A percentile compares a stretch with the other conserved stretches of the same genome.
Evolutionary conservation across 108 stramenopile genomes (phyloP).

Genomic region (Mediolabrus comicus): DNA sequence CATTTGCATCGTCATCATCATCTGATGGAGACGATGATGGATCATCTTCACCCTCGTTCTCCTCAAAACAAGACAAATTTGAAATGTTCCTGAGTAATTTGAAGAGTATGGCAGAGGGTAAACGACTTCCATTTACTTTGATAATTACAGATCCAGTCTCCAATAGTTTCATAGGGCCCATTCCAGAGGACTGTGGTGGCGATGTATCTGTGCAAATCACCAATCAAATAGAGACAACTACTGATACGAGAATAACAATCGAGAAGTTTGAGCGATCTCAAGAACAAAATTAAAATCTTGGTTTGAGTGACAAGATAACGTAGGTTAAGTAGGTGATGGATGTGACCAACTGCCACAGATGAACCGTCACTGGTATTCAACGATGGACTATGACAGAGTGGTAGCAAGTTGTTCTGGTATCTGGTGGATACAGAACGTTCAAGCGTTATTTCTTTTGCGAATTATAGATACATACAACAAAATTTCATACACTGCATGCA

Average conservation of each 20-base stretch:
- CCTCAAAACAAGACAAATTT: conserved; percentile 35
- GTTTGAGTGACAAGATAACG: conserved; percentile 63
- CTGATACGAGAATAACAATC: conserved; percentile 46
- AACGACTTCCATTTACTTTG: conserved; percentile 77
- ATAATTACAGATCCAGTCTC: conserved; percentile 83
- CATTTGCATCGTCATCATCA: conserved; percentile 58
- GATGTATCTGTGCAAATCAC: not conserved
- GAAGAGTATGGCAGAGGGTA: conserved; percentile 48
- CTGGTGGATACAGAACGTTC: too few relatives aligned
- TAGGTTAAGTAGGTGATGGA: too few relatives aligned
- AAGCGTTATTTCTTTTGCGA: too few relatives aligned
- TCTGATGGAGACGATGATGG: conserved; percentile 54
- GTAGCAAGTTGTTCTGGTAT: too few relatives aligned
- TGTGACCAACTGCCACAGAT: too few relatives aligned
- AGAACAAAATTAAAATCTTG: conserved; percentile 69
- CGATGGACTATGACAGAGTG: too few relatives aligned
- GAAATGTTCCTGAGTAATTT: conserved; percentile 47
- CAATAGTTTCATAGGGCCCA: conserved; percentile 85
- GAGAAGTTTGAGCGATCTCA: conserved; percentile 52
- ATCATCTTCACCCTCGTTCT: conserved; percentile 21
- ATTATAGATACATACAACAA: too few relatives aligned
- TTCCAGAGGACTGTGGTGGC: not conserved
- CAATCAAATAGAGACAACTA: conserved; percentile 2
- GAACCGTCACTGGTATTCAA: too few relatives aligned
- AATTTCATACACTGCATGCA: too few relatives aligned